Percentiles rank a stretch among this genome's conserved stretches.
phyloP scores from a whole-genome alignment of 1,284 basidiomycete species.

The Malassezia equina region DNA sequence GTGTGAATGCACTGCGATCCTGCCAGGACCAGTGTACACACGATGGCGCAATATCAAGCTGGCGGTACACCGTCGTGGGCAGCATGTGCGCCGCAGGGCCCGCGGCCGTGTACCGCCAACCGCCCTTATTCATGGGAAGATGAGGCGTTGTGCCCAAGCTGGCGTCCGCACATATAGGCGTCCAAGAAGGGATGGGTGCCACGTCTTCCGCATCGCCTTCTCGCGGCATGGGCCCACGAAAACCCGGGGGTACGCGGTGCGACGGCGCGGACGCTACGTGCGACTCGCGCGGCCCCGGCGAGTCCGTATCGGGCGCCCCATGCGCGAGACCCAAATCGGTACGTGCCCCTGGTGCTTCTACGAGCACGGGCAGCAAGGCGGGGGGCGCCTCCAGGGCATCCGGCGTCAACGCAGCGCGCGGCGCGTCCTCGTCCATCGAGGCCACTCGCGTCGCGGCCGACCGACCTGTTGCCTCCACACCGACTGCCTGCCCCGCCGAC shows the following conservation, averaged over 20 bases:
- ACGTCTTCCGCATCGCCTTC: conserved; percentile 32
- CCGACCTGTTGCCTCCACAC: not conserved
- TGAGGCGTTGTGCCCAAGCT: conserved; percentile 26
- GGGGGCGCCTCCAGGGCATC: not conserved
- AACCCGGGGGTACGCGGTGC: conserved; percentile 26
- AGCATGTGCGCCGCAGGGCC: conserved; percentile 33
- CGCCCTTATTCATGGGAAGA: conserved; percentile 36
- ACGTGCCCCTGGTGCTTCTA: not conserved
- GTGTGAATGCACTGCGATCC: conserved; percentile 61
- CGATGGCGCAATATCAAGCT: conserved; percentile 28
- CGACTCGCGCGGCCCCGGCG: not conserved
- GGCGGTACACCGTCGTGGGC: conserved; percentile 31
- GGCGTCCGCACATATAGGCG: conserved; percentile 10
- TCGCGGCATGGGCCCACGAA: conserved; percentile 31
- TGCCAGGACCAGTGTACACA: conserved; percentile 50
- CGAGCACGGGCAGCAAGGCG: not conserved
- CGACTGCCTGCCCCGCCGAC: not conserved
- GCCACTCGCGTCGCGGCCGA: not conserved
- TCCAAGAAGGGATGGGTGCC: conserved; percentile 25
- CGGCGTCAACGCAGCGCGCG: not conserved
- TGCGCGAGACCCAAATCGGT: conserved; percentile 1
- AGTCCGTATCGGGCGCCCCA: not conserved
- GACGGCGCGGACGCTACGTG: not conserved
- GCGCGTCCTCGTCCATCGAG: not conserved
- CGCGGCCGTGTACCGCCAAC: conserved; percentile 40